Conservation (phyloP, 2,329 filamentous ascomycete genomes). For the Colletotrichum tropicicola region DNA sequence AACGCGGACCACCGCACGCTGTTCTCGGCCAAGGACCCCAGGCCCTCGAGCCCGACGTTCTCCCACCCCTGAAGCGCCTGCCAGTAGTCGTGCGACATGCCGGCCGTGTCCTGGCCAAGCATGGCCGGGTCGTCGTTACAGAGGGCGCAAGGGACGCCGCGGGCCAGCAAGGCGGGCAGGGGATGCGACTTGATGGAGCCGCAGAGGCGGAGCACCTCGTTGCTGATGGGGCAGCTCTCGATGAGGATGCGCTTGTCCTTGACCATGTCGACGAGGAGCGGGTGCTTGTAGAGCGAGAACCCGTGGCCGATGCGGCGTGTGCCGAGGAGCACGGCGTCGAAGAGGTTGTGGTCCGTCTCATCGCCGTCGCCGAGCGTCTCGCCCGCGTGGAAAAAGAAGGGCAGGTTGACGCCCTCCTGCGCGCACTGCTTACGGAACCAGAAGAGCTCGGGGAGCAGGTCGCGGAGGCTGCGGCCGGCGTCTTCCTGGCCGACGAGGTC, state of each 20-base stretch:
- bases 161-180: constrained; percentile 78
- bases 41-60: constrained; percentile 80
- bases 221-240: constrained; percentile 84
- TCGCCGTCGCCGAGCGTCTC: constrained; percentile 70
- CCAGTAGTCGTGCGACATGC: constrained; percentile 90
- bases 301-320: constrained; percentile 84
- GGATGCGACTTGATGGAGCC: constrained; percentile 77
- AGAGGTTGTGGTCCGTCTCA: constrained; percentile 64
- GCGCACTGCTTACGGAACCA: constrained; percentile 86
- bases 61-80: constrained; percentile 85
- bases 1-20: constrained; percentile 85
- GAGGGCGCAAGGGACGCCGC: constrained; percentile 79
- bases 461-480: constrained; percentile 72
- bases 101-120: constrained; percentile 77
- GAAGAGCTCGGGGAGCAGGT: constrained; percentile 80
- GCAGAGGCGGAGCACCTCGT: constrained; percentile 79
- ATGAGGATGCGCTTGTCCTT: constrained; percentile 83
- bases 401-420: constrained; percentile 76
- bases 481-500: constrained; percentile 89
- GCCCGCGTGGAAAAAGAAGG: constrained; percentile 90
- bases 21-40: constrained; percentile 85
- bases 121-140: constrained; percentile 87
- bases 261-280: constrained; percentile 80
- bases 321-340: constrained; percentile 82
- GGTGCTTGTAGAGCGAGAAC: constrained; percentile 84